These are phyloP conservation scores for Cystodermella granulosa DNA, from an alignment of 1,284 basidiomycete species.

Conservation along the genomic window DNA sequence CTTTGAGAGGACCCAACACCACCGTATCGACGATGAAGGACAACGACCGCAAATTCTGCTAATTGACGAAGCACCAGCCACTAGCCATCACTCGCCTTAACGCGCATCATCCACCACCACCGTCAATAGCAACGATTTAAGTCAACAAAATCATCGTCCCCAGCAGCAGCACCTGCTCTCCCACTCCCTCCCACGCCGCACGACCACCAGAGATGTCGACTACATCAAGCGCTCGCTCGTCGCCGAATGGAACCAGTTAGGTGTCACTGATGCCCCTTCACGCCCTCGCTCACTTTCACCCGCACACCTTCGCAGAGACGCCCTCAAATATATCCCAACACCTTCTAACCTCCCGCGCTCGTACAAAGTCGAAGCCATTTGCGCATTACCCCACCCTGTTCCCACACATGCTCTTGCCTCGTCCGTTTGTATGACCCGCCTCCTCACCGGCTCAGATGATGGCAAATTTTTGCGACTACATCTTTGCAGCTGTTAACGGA, in stretches of 20 bases:
- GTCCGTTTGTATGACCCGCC: constrained; percentile 82
- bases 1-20: too few species aligned
- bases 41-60: too few species aligned
- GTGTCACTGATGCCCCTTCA: constrained; percentile 46
- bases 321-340: constrained; percentile 27
- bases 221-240: constrained; percentile 58
- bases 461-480: constrained; percentile 90
- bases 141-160: too few species aligned
- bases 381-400: constrained; percentile 83
- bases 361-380: constrained; percentile 87
- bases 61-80: too few species aligned
- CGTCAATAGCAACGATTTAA: too few species aligned
- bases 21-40: too few species aligned
- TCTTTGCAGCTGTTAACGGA: constrained; percentile 84
- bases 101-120: too few species aligned
- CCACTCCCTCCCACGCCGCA: constrained; percentile 32
- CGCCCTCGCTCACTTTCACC: constrained; percentile 59
- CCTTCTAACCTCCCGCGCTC: constrained; percentile 44
- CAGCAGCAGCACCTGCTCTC: constrained; percentile 27
- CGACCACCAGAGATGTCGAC: constrained; percentile 60
- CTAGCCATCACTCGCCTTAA: too few species aligned
- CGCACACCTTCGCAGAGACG: constrained; percentile 50
- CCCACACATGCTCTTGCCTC: constrained; percentile 83
- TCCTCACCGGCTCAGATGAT: constrained; percentile 89
- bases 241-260: constrained; percentile 47